phyloP scores from a whole-genome alignment of 257 asterid genomes.

The Solanum peruvianum region DNA sequence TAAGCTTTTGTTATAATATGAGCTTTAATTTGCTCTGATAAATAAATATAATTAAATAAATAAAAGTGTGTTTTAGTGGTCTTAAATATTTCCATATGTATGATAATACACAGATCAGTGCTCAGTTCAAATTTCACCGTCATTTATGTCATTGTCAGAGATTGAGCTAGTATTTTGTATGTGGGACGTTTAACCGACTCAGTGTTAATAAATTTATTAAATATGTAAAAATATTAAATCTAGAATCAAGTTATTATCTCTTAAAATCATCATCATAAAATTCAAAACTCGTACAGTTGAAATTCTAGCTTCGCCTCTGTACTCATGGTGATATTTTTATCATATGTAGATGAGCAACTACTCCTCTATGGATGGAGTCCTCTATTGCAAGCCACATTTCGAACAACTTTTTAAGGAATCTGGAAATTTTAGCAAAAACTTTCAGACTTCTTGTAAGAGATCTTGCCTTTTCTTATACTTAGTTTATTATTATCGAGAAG shows the following conservation, averaged over 20 bases:
- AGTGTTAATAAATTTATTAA: background rate
- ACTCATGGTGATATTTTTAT: background rate
- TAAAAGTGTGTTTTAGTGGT: background rate
- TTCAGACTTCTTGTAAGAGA: conserved; percentile 22
- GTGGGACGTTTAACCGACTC: accelerated
- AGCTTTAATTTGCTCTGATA: background rate
- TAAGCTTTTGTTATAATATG: background rate
- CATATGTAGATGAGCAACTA: conserved; percentile 37
- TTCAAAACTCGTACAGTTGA: background rate
- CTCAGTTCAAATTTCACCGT: background rate
- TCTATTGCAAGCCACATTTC: conserved; percentile 46
- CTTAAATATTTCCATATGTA: background rate
- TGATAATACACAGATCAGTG: background rate
- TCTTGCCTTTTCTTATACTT: background rate
- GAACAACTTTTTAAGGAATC: conserved; percentile 47
- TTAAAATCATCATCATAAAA: background rate
- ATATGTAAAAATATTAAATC: background rate
- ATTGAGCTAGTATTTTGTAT: background rate
- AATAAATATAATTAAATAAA: background rate
- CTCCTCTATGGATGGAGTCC: conserved; percentile 50
- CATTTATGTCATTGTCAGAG: background rate
- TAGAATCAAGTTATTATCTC: background rate
- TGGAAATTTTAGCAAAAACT: conserved; percentile 47
- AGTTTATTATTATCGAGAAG: background rate
- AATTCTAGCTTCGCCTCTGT: background rate